Evolutionary conservation across 345 rosid species (phyloP), one percentile per base, ranked within the genome.

Genomic region (Gossypium bickii): DNA sequence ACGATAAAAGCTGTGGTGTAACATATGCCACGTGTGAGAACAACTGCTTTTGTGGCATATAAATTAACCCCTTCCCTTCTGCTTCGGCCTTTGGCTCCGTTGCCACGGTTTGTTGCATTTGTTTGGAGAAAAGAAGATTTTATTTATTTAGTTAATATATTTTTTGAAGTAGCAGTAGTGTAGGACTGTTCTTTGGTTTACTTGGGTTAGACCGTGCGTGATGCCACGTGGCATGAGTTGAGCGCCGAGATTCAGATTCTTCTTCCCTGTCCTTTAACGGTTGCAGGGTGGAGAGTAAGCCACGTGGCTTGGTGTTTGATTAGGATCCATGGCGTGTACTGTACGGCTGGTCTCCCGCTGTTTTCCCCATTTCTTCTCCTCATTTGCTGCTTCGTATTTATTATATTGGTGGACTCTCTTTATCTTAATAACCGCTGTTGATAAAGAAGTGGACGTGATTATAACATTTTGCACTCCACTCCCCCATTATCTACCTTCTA

Each of bases 11-110:
- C 16, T 67, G 83, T 79, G 89, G 89, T 78, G 2, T 1, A 22
- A 17, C 2, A 12, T 17, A 4, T 67, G 87, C 82, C 89, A 86
- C 68, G 85, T 86, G 87, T 83, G 79, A 59, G 70, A 12, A 62
- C 80, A 60, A 24, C 2, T 27, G 17, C 57, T 75, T 75, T 9
- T 76, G 78, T 61, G 75, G 70, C 57, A 17, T 53, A 53, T 3
- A 15, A 52, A 52, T 49, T 53, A 53, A 7, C 3, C 24, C 25
- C 59, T 51, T 55, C 2, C 22, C 59, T 55, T 55, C 59, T 25
- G 34, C 34, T 66, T 66, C 17, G 20, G 58, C 10, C 60, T 3
- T 22, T 44, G 57, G 45, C 57, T 61, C 4, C 25, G 76, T 74
- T 76, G 57, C 76, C 77, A 66, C 22, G 78, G 77, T 56, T 48